Conservation (phyloP, 306 rosid species). For the Cicer pinnatifidum region DNA sequence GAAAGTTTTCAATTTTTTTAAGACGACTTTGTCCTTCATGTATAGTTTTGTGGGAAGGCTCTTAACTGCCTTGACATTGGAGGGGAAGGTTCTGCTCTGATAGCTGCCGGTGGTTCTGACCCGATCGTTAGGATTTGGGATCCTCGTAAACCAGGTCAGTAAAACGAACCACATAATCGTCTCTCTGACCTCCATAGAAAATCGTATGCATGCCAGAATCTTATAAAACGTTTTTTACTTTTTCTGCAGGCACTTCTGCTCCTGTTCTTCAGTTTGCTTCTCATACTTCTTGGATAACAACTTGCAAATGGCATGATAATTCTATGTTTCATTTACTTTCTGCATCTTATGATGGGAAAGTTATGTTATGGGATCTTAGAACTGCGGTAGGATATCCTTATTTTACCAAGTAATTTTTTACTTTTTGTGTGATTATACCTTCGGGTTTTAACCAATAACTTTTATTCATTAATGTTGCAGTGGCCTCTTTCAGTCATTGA, state of each 20-base stretch:
- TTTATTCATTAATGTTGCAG: slow-evolving; percentile 56
- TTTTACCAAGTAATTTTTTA: neutral
- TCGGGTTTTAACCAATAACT: slow-evolving; percentile 12
- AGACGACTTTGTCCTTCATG: slow-evolving; percentile 38
- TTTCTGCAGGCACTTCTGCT: slow-evolving; percentile 78
- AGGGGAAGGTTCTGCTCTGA: slow-evolving; percentile 79
- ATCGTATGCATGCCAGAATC: slow-evolving; percentile 8
- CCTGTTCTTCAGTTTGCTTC: slow-evolving; percentile 77
- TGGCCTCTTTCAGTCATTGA: slow-evolving; percentile 83
- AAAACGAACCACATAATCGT: slow-evolving; percentile 30
- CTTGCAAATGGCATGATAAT: slow-evolving; percentile 80
- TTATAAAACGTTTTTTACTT: slow-evolving; percentile 10
- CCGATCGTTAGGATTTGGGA: slow-evolving; percentile 90
- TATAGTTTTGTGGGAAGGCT: slow-evolving; percentile 75
- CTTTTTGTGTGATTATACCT: neutral
- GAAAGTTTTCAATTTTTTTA: slow-evolving; percentile 9
- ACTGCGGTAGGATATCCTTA: slow-evolving; percentile 69
- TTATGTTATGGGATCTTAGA: slow-evolving; percentile 94
- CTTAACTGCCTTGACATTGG: slow-evolving; percentile 90
- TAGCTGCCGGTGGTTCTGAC: slow-evolving; percentile 90
- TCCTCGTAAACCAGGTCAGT: slow-evolving; percentile 92
- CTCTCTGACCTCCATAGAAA: neutral
- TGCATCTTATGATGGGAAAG: slow-evolving; percentile 88
- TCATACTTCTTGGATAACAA: slow-evolving; percentile 83
- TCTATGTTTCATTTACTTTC: slow-evolving; percentile 83